These are phyloP conservation scores for Eucalyptus tenuipes DNA, from an alignment of 345 rosid species.

Conservation along the genomic window DNA sequence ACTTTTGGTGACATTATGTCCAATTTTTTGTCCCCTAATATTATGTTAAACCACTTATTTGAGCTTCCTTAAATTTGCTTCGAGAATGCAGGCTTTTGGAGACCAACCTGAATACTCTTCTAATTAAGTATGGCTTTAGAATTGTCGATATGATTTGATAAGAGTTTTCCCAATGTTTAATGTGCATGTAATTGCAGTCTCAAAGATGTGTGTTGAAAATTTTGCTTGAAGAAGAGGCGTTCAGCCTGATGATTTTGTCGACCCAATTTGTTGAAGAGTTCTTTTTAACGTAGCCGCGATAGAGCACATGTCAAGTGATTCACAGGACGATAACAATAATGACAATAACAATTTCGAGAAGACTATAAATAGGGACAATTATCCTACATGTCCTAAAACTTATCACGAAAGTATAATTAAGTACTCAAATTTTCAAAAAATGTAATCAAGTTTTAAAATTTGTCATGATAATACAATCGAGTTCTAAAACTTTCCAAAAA, in stretches of 20 bases:
- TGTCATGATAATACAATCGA: fast-evolving
- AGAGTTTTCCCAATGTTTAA: neutral
- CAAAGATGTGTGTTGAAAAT: neutral
- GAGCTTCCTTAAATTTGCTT: neutral
- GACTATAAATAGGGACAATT: fast-evolving
- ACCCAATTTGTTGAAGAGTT: neutral
- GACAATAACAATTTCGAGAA: neutral
- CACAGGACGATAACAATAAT: fast-evolving
- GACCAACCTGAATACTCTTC: neutral
- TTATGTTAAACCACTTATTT: neutral
- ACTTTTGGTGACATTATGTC: neutral
- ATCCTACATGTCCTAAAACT: fast-evolving
- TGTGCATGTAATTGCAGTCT: too few species aligned
- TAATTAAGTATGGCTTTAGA: neutral
- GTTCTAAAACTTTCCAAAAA: fast-evolving
- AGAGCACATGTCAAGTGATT: neutral
- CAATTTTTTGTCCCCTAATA: neutral
- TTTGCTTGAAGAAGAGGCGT: neutral
- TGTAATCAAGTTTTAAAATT: too few species aligned
- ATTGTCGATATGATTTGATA: neutral
- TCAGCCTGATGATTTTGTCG: fast-evolving
- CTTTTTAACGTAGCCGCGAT: fast-evolving
- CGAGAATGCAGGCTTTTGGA: neutral
- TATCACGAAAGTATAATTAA: fast-evolving
- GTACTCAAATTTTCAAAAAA: too few species aligned